Conservation (phyloP, 805 yeast genomes). For the Pichia paraexigua region DNA sequence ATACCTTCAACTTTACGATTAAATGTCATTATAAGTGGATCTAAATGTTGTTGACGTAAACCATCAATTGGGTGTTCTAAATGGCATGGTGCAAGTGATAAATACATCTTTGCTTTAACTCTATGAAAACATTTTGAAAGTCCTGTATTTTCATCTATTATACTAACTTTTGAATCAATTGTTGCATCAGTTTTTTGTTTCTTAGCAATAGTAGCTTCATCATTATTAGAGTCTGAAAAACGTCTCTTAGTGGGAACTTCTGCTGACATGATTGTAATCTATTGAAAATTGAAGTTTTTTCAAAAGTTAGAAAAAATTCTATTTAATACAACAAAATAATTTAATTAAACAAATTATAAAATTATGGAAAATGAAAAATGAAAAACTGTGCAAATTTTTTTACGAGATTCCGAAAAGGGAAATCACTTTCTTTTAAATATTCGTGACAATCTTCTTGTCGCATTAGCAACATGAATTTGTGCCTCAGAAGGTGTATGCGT, state of each 20-base stretch:
- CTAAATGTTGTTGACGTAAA: constrained; percentile 78
- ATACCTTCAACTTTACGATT: constrained; percentile 70
- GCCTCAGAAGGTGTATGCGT: background rate
- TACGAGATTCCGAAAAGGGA: background rate
- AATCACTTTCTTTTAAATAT: constrained; percentile 2
- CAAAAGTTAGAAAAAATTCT: background rate
- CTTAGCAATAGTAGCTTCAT: background rate
- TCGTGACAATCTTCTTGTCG: constrained; percentile 8
- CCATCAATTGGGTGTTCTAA: constrained; percentile 66
- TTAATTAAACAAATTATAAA: background rate
- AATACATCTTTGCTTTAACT: constrained; percentile 55
- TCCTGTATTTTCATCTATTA: constrained; percentile 28
- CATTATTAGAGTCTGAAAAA: background rate
- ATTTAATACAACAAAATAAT: background rate
- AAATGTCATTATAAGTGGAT: constrained; percentile 81
- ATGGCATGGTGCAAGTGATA: constrained; percentile 83
- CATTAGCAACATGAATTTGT: background rate
- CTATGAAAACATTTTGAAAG: constrained; percentile 63
- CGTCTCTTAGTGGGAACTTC: background rate
- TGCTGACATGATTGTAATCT: background rate
- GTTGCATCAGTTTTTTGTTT: background rate
- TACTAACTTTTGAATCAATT: constrained; percentile 9
- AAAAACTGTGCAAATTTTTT: background rate
- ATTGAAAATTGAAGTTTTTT: background rate
- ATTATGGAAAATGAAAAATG: background rate